These are phyloP conservation scores for Epichloe coenophiala DNA, from an alignment of 2,329 filamentous ascomycete genomes.

Conservation along the genomic window DNA sequence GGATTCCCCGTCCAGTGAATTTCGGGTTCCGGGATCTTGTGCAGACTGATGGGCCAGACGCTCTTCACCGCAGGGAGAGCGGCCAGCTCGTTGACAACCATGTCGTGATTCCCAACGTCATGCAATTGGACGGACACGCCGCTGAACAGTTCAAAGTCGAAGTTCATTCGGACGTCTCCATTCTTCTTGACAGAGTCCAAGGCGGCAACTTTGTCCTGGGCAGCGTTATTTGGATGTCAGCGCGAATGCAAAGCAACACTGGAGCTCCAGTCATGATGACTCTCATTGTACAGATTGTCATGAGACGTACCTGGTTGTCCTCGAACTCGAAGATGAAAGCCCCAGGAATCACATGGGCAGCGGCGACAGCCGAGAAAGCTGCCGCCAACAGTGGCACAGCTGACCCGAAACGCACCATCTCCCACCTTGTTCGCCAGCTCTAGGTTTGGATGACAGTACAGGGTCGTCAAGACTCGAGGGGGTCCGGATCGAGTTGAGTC, in stretches of 20 bases:
- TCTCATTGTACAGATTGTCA: too few species aligned
- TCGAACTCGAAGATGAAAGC: slow-evolving; percentile 3
- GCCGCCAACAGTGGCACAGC: background rate
- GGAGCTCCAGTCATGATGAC: too few species aligned
- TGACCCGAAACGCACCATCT: background rate
- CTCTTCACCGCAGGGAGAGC: slow-evolving; percentile 13
- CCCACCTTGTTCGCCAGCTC: background rate
- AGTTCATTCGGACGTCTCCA: slow-evolving; percentile 9
- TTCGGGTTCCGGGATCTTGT: slow-evolving; percentile 1
- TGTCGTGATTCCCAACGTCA: slow-evolving; percentile 20
- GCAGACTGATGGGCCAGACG: slow-evolving; percentile 16
- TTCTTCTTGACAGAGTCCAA: background rate
- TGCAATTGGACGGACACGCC: slow-evolving; percentile 13
- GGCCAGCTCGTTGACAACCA: slow-evolving; percentile 19
- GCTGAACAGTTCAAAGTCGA: slow-evolving; percentile 14
- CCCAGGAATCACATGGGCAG: background rate
- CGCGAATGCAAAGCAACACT: background rate
- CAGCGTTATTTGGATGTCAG: background rate
- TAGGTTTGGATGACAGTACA: background rate
- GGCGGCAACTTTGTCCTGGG: background rate
- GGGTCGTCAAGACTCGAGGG: background rate
- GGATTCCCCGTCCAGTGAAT: slow-evolving; percentile 7
- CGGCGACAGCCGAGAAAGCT: background rate
- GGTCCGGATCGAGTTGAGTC: too few species aligned
- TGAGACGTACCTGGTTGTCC: background rate